Conservation (phyloP, 2,329 filamentous ascomycete genomes). For the Diaporthe longicolla region DNA sequence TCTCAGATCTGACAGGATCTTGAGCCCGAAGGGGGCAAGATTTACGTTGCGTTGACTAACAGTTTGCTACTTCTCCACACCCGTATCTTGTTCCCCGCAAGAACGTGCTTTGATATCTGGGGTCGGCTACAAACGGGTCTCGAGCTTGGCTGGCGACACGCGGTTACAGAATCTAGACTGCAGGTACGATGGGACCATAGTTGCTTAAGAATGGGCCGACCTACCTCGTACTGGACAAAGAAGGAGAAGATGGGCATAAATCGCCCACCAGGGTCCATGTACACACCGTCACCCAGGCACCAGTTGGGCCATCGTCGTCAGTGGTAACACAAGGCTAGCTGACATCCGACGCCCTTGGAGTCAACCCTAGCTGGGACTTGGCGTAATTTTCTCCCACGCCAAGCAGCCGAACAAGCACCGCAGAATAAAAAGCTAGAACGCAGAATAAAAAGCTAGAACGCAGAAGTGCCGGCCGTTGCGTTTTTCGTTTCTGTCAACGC, state of each 20-base stretch:
- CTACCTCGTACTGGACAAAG: not conserved
- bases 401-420: slow-evolving; percentile 22
- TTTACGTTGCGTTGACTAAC: slow-evolving; percentile 35
- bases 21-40: slow-evolving; percentile 15
- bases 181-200: not conserved
- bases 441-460: slow-evolving; percentile 7
- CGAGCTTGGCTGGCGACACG: not conserved
- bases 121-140: slow-evolving; percentile 33
- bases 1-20: slow-evolving; percentile 27
- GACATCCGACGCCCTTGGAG: slow-evolving; percentile 17
- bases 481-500: not conserved
- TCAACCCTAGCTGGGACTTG: slow-evolving; percentile 29
- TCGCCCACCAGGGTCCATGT: not conserved
- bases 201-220: slow-evolving; percentile 17
- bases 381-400: slow-evolving; percentile 28
- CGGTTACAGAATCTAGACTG: not conserved
- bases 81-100: slow-evolving; percentile 22
- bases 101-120: slow-evolving; percentile 30
- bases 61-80: slow-evolving; percentile 27
- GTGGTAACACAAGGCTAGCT: slow-evolving; percentile 8
- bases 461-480: not conserved
- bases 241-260: not conserved
- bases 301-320: not conserved
- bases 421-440: slow-evolving; percentile 13
- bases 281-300: not conserved